Evolutionary conservation across 1,284 basidiomycete species (phyloP).

Genomic region (Ustilago lituana): DNA sequence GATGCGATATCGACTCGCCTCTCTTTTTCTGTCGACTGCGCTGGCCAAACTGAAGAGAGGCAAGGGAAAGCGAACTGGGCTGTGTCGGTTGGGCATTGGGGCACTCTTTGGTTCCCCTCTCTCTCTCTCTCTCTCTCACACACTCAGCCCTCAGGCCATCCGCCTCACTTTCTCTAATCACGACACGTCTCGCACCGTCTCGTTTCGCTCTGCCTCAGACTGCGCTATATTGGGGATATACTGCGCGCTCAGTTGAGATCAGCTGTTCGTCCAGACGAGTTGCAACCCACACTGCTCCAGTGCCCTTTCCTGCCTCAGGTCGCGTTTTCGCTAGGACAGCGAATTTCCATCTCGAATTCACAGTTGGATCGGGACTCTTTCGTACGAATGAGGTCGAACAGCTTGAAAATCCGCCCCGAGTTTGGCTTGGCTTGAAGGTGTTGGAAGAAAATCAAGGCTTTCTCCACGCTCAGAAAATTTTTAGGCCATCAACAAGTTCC

Average conservation of each 20-base stretch:
- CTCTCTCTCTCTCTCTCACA: neutral
- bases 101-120: too few species aligned
- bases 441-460: slow-evolving; percentile 7
- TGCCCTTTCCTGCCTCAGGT: neutral
- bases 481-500: slow-evolving; percentile 10
- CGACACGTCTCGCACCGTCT: slow-evolving; percentile 41
- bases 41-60: neutral
- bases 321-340: neutral
- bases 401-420: too few species aligned
- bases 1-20: slow-evolving; percentile 12
- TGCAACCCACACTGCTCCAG: slow-evolving; percentile 9
- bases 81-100: too few species aligned
- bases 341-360: neutral
- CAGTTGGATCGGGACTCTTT: slow-evolving; percentile 8
- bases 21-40: neutral
- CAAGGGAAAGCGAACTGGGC: too few species aligned
- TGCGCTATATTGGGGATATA: neutral
- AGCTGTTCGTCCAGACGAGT: slow-evolving; percentile 1
- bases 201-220: too few species aligned
- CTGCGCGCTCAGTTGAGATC: slow-evolving; percentile 5
- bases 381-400: slow-evolving; percentile 13
- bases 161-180: slow-evolving; percentile 16
- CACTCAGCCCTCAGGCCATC: slow-evolving; percentile 20
- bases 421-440: neutral
- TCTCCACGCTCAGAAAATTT: slow-evolving; percentile 32